phyloP scores from a whole-genome alignment of 2,329 filamentous ascomycete species.

The Lecanicillium sp. region DNA sequence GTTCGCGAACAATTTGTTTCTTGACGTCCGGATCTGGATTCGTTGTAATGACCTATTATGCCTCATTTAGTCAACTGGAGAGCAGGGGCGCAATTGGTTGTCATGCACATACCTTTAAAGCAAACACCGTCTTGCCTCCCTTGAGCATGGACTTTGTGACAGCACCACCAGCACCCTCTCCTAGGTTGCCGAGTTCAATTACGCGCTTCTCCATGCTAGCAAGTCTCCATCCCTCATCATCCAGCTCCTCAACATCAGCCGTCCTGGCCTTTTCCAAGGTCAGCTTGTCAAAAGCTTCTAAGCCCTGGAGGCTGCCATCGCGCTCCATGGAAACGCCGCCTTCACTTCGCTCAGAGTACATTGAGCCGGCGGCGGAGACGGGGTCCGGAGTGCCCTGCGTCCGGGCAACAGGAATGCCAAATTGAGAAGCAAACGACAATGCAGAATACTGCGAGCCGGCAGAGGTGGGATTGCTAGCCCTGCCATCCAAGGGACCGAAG shows the following conservation, averaged over 20 bases:
- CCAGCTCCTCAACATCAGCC: conserved; percentile 86
- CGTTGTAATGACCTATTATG: conserved; percentile 80
- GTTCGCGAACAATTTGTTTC: conserved; percentile 93
- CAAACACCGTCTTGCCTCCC: conserved; percentile 89
- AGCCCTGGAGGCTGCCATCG: conserved; percentile 69
- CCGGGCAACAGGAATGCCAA: conserved; percentile 57
- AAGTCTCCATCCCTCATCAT: conserved; percentile 91
- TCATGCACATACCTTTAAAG: conserved; percentile 65
- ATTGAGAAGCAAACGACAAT: conserved; percentile 69
- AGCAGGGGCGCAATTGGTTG: conserved; percentile 7
- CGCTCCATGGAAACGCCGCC: conserved; percentile 70
- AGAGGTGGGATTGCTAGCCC: conserved; percentile 72
- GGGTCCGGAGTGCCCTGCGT: conserved; percentile 70
- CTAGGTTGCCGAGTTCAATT: conserved; percentile 77
- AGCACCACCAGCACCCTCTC: conserved; percentile 91
- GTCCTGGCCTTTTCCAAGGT: conserved; percentile 74
- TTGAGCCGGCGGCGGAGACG: conserved; percentile 76
- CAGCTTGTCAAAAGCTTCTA: conserved; percentile 72
- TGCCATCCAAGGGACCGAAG: conserved; percentile 68
- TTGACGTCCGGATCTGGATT: conserved; percentile 97
- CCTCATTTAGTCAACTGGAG: conserved; percentile 10
- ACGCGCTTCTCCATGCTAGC: conserved; percentile 86
- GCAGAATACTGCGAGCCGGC: conserved; percentile 83
- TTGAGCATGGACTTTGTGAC: conserved; percentile 87
- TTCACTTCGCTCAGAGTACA: conserved; percentile 75